Base-by-base conservation (phyloP, 345 rosid genomes). In the Odontarrhena argentea region DNA sequence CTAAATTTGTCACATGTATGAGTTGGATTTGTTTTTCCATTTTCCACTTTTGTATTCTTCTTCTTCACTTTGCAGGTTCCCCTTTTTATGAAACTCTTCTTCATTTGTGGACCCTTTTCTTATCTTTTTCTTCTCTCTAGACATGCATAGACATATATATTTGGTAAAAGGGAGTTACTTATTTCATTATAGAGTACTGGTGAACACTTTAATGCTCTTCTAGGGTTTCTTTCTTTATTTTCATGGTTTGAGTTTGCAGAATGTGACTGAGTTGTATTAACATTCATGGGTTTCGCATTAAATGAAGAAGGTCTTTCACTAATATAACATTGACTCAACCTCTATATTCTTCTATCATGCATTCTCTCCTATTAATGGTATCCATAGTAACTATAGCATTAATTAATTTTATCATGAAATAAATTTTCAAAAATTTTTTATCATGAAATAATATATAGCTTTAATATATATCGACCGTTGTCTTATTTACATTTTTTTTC, bases 261-360 rank as follows among this genome's bases (percentile, higher is more conserved):
- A 67, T 60, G 42, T 63, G 70, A 54, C 63, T 59, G 74, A 76
- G 59, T 65, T 67, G 3, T 67, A 53, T 62, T 22, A 48, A 28
- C 69, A 70, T 59, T 69, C 79, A 58, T 79, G 79, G 82, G 74
- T 65, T 62, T 76, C 62, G 76, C 86, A 79, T 70, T 80, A 69
- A 76, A 72, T 74, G 75, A 74, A 62, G 68, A 66, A 60, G 78
- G 48, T 73, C 55, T 82, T 79, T 82, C 83, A 77, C 75, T 59
- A 70, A 72, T 56, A 18, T 51, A 68, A 78, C 70, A 63, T 68
- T 52, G 68, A 77, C 70, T 71, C 68, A 18, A 60, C 69, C 41
- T 67, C 24, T 67, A 67, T 65, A 67, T 74, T 74, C 78, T 28
- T 67, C 65, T 68, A 38, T 30, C 58, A n/a, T n/a, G n/a, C n/a